Percentiles rank a stretch among this genome's conserved stretches.
Conservation (phyloP, 2,329 filamentous ascomycete species). For the Fusarium tjaetaba region DNA sequence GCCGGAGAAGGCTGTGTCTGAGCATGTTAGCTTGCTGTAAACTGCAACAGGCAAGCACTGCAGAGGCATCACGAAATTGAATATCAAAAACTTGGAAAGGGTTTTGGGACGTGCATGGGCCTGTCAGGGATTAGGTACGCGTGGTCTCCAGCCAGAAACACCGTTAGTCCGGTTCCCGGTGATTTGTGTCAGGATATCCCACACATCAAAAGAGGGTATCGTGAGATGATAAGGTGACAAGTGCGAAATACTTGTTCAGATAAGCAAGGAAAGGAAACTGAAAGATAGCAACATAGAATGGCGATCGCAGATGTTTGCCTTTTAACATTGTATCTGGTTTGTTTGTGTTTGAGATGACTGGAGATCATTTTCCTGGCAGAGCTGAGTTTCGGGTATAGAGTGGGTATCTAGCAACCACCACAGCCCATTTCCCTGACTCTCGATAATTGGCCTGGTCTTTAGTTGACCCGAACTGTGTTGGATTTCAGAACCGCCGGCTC, state of each 20-base stretch:
- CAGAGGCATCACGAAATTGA: neutral
- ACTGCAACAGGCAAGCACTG: neutral
- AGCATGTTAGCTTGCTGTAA: neutral
- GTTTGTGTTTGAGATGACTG: conserved; percentile 9
- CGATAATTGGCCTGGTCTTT: neutral
- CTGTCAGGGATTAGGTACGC: conserved; percentile 9
- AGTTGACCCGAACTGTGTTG: neutral
- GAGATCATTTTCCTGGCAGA: conserved; percentile 24
- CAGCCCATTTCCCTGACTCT: neutral
- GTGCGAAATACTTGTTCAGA: neutral
- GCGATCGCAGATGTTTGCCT: neutral
- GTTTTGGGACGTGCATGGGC: neutral
- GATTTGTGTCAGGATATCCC: neutral
- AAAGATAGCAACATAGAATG: neutral
- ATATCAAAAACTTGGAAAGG: conserved; percentile 13
- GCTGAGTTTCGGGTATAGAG: conserved; percentile 6
- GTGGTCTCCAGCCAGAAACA: neutral
- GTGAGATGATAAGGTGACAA: neutral
- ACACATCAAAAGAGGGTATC: neutral
- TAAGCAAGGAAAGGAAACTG: neutral
- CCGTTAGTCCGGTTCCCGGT: conserved; percentile 1
- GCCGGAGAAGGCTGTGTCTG: neutral
- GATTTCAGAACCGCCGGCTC: neutral
- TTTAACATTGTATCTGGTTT: neutral
- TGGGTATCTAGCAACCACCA: neutral